These are phyloP conservation scores for Alliaria petiolata DNA, from an alignment of 345 rosid species.

Conservation along the genomic window DNA sequence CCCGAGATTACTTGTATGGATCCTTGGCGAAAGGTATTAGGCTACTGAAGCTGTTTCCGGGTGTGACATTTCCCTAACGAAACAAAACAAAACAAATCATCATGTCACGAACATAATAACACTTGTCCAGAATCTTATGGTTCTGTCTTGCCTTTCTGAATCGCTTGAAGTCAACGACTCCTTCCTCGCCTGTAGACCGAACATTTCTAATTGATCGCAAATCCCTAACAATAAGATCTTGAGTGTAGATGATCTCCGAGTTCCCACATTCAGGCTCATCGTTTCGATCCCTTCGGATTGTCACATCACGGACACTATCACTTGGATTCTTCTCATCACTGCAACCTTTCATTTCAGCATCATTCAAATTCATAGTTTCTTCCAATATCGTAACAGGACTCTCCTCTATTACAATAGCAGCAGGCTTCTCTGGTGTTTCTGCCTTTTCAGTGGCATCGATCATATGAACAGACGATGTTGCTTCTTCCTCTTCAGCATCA, in stretches of 20 bases:
- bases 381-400: slow-evolving; percentile 22
- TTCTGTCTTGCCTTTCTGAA: slow-evolving; percentile 69
- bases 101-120: background rate
- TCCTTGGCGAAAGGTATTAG: slow-evolving; percentile 80
- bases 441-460: slow-evolving; percentile 24
- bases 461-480: slow-evolving; percentile 39
- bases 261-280: slow-evolving; percentile 55
- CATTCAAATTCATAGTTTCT: slow-evolving; percentile 41
- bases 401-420: slow-evolving; percentile 25
- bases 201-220: slow-evolving; percentile 23
- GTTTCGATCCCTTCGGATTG: slow-evolving; percentile 32
- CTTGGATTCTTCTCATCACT: slow-evolving; percentile 4
- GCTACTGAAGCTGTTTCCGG: slow-evolving; percentile 87
- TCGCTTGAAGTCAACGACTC: slow-evolving; percentile 62
- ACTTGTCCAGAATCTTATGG: slow-evolving; percentile 3
- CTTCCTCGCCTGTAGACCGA: slow-evolving; percentile 29
- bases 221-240: slow-evolving; percentile 55
- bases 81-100: background rate
- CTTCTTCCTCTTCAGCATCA: slow-evolving; percentile 57
- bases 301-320: slow-evolving; percentile 29
- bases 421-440: slow-evolving; percentile 32
- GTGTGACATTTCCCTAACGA: slow-evolving; percentile 48
- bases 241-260: slow-evolving; percentile 70
- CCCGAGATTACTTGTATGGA: slow-evolving; percentile 64
- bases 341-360: slow-evolving; percentile 14